Evolutionary conservation across 306 rosid genomes (phyloP).

Genomic region (Datisca glomerata): DNA sequence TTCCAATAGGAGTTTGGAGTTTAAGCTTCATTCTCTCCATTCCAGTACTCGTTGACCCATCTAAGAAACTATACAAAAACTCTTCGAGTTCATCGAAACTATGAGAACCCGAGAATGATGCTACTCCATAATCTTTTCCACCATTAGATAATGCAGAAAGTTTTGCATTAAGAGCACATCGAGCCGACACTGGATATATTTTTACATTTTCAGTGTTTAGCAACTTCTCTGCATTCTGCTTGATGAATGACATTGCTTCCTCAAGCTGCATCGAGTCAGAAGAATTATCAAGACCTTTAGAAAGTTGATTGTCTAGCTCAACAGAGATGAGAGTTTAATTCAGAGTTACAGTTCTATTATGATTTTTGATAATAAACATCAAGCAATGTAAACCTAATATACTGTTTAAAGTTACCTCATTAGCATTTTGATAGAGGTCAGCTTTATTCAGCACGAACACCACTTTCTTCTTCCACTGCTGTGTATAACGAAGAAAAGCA

Average conservation of each 20-base stretch:
- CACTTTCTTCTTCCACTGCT: slow-evolving; percentile 97
- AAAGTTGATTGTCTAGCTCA: too few species aligned
- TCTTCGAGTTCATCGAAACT: slow-evolving; percentile 60
- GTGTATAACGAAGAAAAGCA: slow-evolving; percentile 80
- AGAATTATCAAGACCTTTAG: slow-evolving; percentile 10
- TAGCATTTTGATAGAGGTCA: slow-evolving; percentile 64
- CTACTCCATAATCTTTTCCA: slow-evolving; percentile 25
- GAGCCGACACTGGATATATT: slow-evolving; percentile 83
- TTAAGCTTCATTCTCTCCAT: slow-evolving; percentile 91
- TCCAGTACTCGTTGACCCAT: slow-evolving; percentile 78
- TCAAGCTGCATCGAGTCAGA: slow-evolving; percentile 61
- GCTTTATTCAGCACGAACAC: slow-evolving; percentile 88
- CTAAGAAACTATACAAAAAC: slow-evolving; percentile 72
- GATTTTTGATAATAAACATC: slow-evolving; percentile 8
- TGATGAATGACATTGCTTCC: slow-evolving; percentile 70
- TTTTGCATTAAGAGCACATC: slow-evolving; percentile 84
- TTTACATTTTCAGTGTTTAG: slow-evolving; percentile 58
- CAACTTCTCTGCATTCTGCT: slow-evolving; percentile 62
- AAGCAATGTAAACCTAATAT: slow-evolving; percentile 10
- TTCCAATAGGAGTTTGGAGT: slow-evolving; percentile 77
- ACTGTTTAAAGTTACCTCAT: slow-evolving; percentile 40
- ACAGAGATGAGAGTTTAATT: too few species aligned
- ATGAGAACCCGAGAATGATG: slow-evolving; percentile 32
- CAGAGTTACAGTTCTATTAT: too few species aligned
- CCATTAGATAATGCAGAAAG: slow-evolving; percentile 34